Evolutionary conservation across 2,329 filamentous ascomycete genomes (phyloP), one percentile per base, ranked within the genome.

Genomic region (Chrysoporthe austroafricana): DNA sequence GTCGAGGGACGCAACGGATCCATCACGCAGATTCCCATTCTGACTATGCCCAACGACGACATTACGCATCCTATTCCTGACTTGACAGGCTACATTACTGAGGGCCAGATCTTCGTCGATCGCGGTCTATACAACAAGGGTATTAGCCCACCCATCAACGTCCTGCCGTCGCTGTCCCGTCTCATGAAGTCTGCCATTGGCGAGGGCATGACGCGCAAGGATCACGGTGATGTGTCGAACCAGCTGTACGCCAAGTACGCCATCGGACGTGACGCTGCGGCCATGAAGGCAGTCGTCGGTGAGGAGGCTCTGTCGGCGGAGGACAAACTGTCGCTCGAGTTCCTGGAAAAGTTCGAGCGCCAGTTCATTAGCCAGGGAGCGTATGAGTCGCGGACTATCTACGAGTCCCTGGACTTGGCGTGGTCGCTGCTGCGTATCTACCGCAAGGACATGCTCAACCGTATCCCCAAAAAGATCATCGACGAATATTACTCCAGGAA

Each of bases 111-210:
- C 77, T 98, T 96, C 83, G 88, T 99, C 76, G 96, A 99, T 81
- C 93, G 95, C 83, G 90, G 91, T 77, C 86, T 99, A 64, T 80
- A 94, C 86, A 99, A 99, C 87, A 96, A 96, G 85, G 95, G 94
- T 82, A 90, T 99, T 83, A 97, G 97, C 85, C 96, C 96, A 64
- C 96, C 96, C 26, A 99, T 99, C 85, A 99, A 99, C 84, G 96
- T 99, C 72, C 85, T 99, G 70, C 96, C 96, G 34, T 99, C 96
- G 60, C 91, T 99, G 50, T 99, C 96, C 34, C 96, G 96, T 88
- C 91, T 99, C 78, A 99, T 99, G 96, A 99, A 99, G 83, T 99
- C 96, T 76, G 96, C 96, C 79, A 99, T 99, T 77, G 96, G 96
- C 75, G 94, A 98, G 83, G 93, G 93, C 72, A 95, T 94, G 86